A percentile compares a stretch with the other conserved stretches of the same genome.
Evolutionary conservation across 2,329 filamentous ascomycete species (phyloP).

Genomic region (Sporothrix pseudoabietina): DNA sequence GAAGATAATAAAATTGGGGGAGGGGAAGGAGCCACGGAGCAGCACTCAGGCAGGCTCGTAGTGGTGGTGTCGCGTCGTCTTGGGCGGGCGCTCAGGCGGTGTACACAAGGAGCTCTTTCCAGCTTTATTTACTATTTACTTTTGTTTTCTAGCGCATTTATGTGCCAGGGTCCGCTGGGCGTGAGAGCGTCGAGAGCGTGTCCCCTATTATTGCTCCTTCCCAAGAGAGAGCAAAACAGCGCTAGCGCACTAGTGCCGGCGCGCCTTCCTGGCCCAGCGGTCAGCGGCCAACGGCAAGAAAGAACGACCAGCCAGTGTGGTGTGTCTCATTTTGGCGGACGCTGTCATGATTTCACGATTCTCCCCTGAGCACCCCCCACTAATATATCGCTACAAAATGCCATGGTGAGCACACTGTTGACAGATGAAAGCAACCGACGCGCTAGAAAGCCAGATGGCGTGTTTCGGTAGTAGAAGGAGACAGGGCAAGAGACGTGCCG

Average conservation of each 20-base stretch:
- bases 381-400: background rate
- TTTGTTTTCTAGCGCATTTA: constrained; percentile 12
- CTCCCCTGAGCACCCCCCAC: constrained; percentile 11
- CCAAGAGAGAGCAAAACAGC: background rate
- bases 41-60: background rate
- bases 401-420: background rate
- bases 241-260: constrained; percentile 21
- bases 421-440: background rate
- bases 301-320: background rate
- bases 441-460: background rate
- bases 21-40: constrained; percentile 14
- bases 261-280: background rate
- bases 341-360: background rate
- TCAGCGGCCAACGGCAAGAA: background rate
- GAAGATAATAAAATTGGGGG: constrained; percentile 20
- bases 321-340: background rate
- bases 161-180: background rate
- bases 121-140: constrained; percentile 24
- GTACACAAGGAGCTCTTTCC: background rate
- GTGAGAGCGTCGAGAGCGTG: background rate
- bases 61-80: background rate
- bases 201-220: background rate
- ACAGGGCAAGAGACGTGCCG: background rate
- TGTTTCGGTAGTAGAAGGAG: background rate
- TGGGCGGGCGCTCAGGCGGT: no score